Conservation (phyloP, 345 rosid species). For the Eutrema heterophyllum region DNA sequence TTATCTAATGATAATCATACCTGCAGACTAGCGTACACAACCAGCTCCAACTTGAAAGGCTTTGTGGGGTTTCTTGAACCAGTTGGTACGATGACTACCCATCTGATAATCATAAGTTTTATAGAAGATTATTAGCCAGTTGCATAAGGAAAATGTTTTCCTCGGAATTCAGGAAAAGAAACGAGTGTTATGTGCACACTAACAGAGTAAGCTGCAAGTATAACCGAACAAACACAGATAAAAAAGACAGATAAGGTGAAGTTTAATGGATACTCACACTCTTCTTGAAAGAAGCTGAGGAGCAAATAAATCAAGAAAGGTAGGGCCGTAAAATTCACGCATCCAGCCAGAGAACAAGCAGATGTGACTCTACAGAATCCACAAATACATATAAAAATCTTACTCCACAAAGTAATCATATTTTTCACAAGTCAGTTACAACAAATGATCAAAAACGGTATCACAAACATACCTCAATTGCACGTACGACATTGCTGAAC, state of each 20-base stretch:
- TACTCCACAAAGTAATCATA: neutral
- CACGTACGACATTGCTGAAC: slow-evolving; percentile 58
- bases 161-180: neutral
- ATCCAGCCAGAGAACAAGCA: slow-evolving; percentile 92
- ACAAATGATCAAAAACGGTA: neutral
- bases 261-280: slow-evolving; percentile 46
- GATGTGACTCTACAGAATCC: slow-evolving; percentile 52
- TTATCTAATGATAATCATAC: slow-evolving; percentile 31
- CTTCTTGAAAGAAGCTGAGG: slow-evolving; percentile 86
- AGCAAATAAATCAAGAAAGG: slow-evolving; percentile 75
- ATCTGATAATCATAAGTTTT: slow-evolving; percentile 41
- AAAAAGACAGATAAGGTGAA: neutral
- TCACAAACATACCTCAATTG: slow-evolving; percentile 62
- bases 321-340: slow-evolving; percentile 87
- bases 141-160: neutral
- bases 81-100: slow-evolving; percentile 83
- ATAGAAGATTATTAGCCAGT: neutral
- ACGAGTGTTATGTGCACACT: neutral
- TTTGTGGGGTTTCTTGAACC: slow-evolving; percentile 63
- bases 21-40: slow-evolving; percentile 68
- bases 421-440: neutral
- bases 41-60: slow-evolving; percentile 89
- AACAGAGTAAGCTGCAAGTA: neutral
- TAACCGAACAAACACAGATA: neutral
- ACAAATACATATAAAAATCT: neutral